Evolutionary conservation across 805 yeast species (phyloP).

Genomic region (Yamadazyma akitaensis): DNA sequence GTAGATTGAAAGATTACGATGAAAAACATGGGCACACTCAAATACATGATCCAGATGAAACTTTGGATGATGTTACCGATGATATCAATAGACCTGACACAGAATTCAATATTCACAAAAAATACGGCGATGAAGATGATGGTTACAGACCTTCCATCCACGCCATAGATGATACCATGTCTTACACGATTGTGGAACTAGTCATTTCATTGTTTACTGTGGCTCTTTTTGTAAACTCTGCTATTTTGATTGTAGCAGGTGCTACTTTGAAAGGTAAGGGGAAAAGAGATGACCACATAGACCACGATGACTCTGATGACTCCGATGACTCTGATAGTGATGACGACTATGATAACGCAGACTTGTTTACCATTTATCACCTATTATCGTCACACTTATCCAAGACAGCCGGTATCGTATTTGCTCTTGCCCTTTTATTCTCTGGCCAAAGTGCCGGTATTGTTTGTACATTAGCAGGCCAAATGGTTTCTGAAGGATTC

Average conservation of each 20-base stretch:
- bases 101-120: slow-evolving; percentile 1
- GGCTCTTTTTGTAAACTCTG: slow-evolving; percentile 44
- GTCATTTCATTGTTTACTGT: slow-evolving; percentile 39
- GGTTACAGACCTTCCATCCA: slow-evolving; percentile 38
- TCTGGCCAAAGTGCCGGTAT: slow-evolving; percentile 96
- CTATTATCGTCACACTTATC: slow-evolving; percentile 68
- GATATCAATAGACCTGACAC: not conserved
- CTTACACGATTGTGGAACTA: slow-evolving; percentile 38
- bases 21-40: slow-evolving; percentile 54
- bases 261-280: slow-evolving; percentile 59
- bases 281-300: not conserved
- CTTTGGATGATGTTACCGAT: not conserved
- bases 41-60: slow-evolving; percentile 12
- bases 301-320: slow-evolving; percentile 6
- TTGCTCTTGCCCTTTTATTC: slow-evolving; percentile 83
- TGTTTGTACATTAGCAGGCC: slow-evolving; percentile 91
- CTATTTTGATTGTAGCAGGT: slow-evolving; percentile 82
- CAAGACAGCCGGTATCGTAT: slow-evolving; percentile 81
- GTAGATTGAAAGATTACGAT: slow-evolving; percentile 76
- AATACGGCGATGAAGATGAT: slow-evolving; percentile 8
- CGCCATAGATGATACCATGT: slow-evolving; percentile 41
- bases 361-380: slow-evolving; percentile 74
- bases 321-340: slow-evolving; percentile 17
- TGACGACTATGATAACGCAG: slow-evolving; percentile 51
- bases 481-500: slow-evolving; percentile 90